A percentile compares a stretch with the other conserved stretches of the same genome.
These are phyloP conservation scores for Solanum bulbocastanum DNA, from an alignment of 257 asterid species.

Conservation along the genomic window DNA sequence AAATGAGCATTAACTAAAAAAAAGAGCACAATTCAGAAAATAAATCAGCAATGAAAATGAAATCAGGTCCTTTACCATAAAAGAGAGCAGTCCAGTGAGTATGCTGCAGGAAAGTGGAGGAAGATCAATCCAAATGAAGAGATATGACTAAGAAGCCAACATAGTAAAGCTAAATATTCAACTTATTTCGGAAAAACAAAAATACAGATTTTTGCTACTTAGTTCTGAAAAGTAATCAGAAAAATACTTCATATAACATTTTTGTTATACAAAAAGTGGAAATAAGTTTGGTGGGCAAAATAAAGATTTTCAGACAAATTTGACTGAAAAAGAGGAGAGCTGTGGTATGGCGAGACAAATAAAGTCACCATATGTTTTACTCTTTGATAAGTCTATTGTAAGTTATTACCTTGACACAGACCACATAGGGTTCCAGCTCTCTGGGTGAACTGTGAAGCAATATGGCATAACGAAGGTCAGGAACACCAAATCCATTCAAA, in stretches of 20 bases:
- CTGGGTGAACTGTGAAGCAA: conserved; percentile 32
- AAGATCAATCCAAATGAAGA: conserved; percentile 16
- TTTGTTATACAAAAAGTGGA: neutral
- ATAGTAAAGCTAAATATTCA: neutral
- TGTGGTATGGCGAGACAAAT: neutral
- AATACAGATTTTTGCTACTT: neutral
- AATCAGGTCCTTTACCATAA: conserved; percentile 63
- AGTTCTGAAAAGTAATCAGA: neutral
- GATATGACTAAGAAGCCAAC: neutral
- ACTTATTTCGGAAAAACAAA: neutral
- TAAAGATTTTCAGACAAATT: neutral
- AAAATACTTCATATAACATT: neutral
- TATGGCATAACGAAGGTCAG: neutral
- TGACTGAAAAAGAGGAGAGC: neutral
- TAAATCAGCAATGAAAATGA: neutral
- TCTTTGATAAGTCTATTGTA: neutral
- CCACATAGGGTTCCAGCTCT: conserved; percentile 56
- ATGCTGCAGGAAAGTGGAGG: conserved; percentile 55
- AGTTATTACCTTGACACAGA: conserved; percentile 34
- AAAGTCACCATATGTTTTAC: neutral
- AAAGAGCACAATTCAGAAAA: neutral
- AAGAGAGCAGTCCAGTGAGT: conserved; percentile 91
- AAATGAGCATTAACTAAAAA: neutral
- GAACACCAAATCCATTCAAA: neutral
- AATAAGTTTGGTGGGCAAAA: neutral